Percentiles rank a stretch among this genome's conserved stretches.
Conservation (phyloP, 768 basidiomycete genomes). For the Glaciozyma antarctica region DNA sequence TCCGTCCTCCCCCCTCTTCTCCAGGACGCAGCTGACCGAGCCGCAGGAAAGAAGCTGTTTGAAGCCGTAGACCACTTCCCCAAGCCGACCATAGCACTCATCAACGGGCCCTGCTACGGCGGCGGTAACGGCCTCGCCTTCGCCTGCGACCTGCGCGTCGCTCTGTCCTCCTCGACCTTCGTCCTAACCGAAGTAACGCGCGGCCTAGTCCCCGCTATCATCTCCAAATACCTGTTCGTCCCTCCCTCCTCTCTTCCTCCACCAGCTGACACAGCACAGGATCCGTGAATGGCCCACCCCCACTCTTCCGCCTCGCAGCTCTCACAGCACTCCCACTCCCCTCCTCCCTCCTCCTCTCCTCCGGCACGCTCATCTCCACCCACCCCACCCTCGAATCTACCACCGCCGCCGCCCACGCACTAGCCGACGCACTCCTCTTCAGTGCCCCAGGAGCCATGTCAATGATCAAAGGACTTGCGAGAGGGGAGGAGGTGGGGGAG, state of each 20-base stretch:
- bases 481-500: background rate
- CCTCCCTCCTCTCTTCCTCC: background rate
- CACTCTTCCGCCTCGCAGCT: background rate
- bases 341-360: background rate
- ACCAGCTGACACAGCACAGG: background rate
- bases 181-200: background rate
- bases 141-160: background rate
- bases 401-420: background rate
- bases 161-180: background rate
- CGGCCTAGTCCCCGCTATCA: background rate
- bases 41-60: conserved; percentile 2
- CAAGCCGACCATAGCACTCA: background rate
- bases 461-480: background rate
- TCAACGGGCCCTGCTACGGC: conserved; percentile 2
- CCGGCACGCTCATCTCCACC: background rate
- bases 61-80: background rate
- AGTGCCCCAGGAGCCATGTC: background rate
- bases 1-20: background rate
- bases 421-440: background rate
- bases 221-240: background rate
- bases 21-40: background rate
- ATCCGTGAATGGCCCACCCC: background rate
- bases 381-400: background rate
- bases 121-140: background rate
- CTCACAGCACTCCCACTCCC: background rate